Conservation (phyloP, 2,329 filamentous ascomycete species). For the Biscogniauxia marginata region DNA sequence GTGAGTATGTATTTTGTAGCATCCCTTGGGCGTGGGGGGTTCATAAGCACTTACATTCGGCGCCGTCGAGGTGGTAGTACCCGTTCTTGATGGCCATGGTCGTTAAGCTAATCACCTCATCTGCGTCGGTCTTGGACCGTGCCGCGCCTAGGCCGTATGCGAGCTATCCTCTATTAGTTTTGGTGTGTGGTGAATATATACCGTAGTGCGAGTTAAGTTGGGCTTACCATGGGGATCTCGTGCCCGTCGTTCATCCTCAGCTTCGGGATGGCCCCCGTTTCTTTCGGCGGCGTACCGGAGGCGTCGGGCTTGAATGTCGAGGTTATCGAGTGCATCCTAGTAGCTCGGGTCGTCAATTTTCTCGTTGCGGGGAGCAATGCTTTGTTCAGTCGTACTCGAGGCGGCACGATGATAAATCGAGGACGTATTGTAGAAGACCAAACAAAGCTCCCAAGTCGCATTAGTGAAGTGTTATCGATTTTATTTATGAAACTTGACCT, state of each 20-base stretch:
- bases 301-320: conserved; percentile 40
- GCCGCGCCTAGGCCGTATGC: conserved; percentile 73
- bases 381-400: background rate
- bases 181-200: background rate
- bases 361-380: background rate
- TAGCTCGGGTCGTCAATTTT: background rate
- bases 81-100: conserved; percentile 67
- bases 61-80: conserved; percentile 72
- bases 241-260: conserved; percentile 74
- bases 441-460: background rate
- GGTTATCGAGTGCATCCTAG: conserved; percentile 43
- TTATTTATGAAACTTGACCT: background rate
- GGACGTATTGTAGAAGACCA: background rate
- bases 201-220: background rate
- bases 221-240: conserved; percentile 65
- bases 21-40: too few relatives aligned
- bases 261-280: conserved; percentile 46
- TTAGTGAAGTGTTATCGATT: background rate
- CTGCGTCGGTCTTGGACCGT: conserved; percentile 59
- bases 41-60: conserved; percentile 59
- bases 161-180: conserved; percentile 44
- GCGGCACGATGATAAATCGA: background rate
- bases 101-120: conserved; percentile 47
- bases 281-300: conserved; percentile 41
- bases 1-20: conserved; percentile 8